Evolutionary conservation across 345 rosid genomes (phyloP).

Genomic region (Carallia pectinifolia): DNA sequence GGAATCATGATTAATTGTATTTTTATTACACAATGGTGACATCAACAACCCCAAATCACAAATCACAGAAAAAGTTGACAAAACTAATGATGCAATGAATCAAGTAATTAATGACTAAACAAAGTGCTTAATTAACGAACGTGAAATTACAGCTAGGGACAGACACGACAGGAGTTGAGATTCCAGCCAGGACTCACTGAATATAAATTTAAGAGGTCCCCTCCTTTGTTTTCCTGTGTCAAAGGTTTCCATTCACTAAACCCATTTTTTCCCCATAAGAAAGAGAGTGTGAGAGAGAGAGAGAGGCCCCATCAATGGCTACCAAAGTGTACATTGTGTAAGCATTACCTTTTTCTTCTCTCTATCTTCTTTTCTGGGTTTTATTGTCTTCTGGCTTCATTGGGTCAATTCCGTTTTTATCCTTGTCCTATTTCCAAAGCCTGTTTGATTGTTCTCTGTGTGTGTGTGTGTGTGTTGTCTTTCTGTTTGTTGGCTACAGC

Average conservation of each 20-base stretch:
- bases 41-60: not conserved
- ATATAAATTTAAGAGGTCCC: conserved; percentile 32
- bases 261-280: not conserved
- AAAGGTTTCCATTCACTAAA: conserved; percentile 4
- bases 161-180: not conserved
- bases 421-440: not conserved
- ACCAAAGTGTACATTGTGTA: conserved; percentile 60
- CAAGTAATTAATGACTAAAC: conserved; percentile 9
- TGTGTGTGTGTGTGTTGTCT: not conserved
- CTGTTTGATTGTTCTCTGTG: not conserved
- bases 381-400: not conserved
- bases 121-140: not conserved
- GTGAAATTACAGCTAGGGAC: no score
- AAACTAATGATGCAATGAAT: conserved; percentile 15
- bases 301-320: conserved; percentile 40
- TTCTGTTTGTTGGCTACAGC: not conserved
- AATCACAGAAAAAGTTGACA: not conserved
- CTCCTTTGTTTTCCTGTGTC: not conserved
- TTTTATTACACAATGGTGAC: not conserved
- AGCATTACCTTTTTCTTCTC: conserved; percentile 18
- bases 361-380: not conserved
- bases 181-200: not conserved
- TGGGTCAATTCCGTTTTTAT: not conserved
- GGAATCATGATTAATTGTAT: no score
- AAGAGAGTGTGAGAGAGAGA: not conserved